Evolutionary conservation across 371 early-diverging fungal genomes (phyloP), one percentile per base, ranked within the genome.

Genomic region (Mucor velutinosus): DNA sequence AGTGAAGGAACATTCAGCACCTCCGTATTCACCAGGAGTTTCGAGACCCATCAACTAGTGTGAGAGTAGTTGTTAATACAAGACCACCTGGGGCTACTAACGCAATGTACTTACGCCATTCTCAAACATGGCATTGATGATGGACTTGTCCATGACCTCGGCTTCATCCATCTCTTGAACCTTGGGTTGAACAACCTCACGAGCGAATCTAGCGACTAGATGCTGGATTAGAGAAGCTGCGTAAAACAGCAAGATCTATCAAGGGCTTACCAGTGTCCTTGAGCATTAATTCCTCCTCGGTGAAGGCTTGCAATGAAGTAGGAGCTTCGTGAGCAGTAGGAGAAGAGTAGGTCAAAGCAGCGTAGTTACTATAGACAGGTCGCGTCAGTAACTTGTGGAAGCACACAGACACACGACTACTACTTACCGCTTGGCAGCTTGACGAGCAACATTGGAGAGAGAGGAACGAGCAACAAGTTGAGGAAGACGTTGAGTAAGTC

Each of bases 11-110:
- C 92, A 87, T 57, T 91, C 92, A 49, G 97, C 72, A 64, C 99
- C 99, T 55, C 89, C 92, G 56, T 88, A 88, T 43, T 96, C 93
- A 25, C 86, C 58, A 15, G 89, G 87, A 5, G 94, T 95, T 83
- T 99, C 99, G 66, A 99, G 87, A 33, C 97, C 97, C 99, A 99
- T 99, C 49, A 98, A 82, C 89, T 95, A 79, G 15, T 7, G 66
- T 55, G 19, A 39, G 1, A 21, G 41, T 32, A 15, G 19, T 7
- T 27, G 27, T 43, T 7, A 58, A 14, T 37, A n/a, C 19, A 32
- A 12, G 37, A 35, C 7, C 8, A 33, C 37, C 37, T 1, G 12
- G 12, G 14, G 30, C 41, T 17, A 41, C 10, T 35, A 3, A 0
- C 12, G 12, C 3, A 12, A 8, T 1, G 8, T 35, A 87, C 89